A percentile compares a stretch with the other conserved stretches of the same genome.
phyloP scores from a whole-genome alignment of 2,329 filamentous ascomycete genomes.

The Claviceps digitariae region DNA sequence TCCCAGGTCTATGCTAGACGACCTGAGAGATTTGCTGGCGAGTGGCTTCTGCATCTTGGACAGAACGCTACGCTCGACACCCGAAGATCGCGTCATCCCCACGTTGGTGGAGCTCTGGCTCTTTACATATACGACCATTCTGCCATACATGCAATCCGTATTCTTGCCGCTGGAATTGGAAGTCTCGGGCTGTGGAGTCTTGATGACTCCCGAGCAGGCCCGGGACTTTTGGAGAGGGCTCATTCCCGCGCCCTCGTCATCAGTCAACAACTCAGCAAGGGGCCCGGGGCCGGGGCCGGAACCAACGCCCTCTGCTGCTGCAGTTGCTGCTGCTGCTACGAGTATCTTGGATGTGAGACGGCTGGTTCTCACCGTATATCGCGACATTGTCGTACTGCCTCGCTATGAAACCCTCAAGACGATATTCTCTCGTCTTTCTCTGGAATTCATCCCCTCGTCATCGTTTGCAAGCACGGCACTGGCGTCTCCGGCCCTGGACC shows the following conservation, averaged over 20 bases:
- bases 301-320: neutral
- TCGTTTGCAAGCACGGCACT: conserved; percentile 37
- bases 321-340: conserved; percentile 12
- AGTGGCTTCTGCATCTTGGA: conserved; percentile 80
- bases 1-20: conserved; percentile 59
- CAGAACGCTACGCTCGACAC: conserved; percentile 61
- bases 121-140: conserved; percentile 75
- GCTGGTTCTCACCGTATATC: conserved; percentile 75
- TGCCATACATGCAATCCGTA: conserved; percentile 90
- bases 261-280: conserved; percentile 19
- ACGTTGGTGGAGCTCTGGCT: conserved; percentile 90
- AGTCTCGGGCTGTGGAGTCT: conserved; percentile 68
- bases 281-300: conserved; percentile 13
- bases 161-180: conserved; percentile 89
- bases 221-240: conserved; percentile 82
- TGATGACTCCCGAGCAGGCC: conserved; percentile 67
- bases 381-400: conserved; percentile 77
- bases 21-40: conserved; percentile 59
- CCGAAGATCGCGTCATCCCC: conserved; percentile 81
- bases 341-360: conserved; percentile 70
- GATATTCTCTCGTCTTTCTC: conserved; percentile 77
- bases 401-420: conserved; percentile 79
- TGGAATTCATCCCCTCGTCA: conserved; percentile 57
- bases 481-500: conserved; percentile 38
- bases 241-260: conserved; percentile 27